Percentiles rank a stretch among this genome's conserved stretches.
Evolutionary conservation across 1,284 basidiomycete genomes (phyloP).

Genomic region (Sporisorium iseilematis-ciliati): DNA sequence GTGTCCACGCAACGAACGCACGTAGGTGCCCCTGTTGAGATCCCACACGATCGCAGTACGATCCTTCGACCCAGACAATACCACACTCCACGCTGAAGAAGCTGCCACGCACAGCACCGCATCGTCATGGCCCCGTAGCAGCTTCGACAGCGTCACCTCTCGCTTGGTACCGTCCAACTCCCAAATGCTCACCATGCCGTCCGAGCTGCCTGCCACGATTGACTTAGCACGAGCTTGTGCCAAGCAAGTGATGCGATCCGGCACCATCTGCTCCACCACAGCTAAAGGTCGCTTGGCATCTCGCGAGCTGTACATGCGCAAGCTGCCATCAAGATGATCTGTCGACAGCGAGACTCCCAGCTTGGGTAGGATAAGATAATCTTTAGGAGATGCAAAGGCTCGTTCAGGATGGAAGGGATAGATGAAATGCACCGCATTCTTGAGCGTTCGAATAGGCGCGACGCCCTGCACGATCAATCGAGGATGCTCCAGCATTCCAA

Average conservation of each 20-base stretch:
- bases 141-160: slow-evolving; percentile 56
- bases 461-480: slow-evolving; percentile 68
- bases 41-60: slow-evolving; percentile 91
- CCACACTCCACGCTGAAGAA: slow-evolving; percentile 84
- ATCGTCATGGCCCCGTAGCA: slow-evolving; percentile 81
- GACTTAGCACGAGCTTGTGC: slow-evolving; percentile 81
- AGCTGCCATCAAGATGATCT: slow-evolving; percentile 73
- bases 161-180: slow-evolving; percentile 42
- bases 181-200: slow-evolving; percentile 55
- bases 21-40: slow-evolving; percentile 75
- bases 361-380: slow-evolving; percentile 76
- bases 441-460: slow-evolving; percentile 56
- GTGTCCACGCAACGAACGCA: slow-evolving; percentile 57
- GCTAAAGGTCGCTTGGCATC: slow-evolving; percentile 74
- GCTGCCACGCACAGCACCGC: slow-evolving; percentile 79
- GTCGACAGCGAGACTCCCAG: slow-evolving; percentile 77
- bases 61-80: slow-evolving; percentile 86
- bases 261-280: slow-evolving; percentile 71
- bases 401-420: slow-evolving; percentile 76
- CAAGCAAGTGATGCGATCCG: slow-evolving; percentile 72
- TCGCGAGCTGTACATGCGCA: slow-evolving; percentile 73
- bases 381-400: slow-evolving; percentile 77
- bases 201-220: slow-evolving; percentile 77
- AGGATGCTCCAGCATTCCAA: slow-evolving; percentile 83
- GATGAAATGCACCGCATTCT: slow-evolving; percentile 73